A percentile compares a stretch with the other conserved stretches of the same genome.
Evolutionary conservation across 352 stramenopile genomes (phyloP).

Genomic region (Phytophthora idaei): DNA sequence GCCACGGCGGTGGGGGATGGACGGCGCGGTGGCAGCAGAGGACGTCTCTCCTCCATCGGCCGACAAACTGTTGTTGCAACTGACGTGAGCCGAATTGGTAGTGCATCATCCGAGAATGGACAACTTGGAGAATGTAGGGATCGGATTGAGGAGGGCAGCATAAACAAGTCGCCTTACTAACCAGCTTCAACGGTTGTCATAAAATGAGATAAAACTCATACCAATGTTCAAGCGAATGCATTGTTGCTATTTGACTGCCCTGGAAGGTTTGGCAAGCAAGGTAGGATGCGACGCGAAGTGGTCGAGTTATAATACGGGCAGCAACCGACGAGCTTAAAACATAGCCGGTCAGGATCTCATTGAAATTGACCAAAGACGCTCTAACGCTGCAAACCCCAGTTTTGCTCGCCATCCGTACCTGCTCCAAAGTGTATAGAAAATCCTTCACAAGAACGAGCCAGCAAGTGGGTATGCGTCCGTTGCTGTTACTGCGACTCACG

Average conservation of each 20-base stretch:
- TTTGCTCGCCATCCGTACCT: constrained; percentile 8
- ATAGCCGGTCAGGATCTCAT: background rate
- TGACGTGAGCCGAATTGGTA: background rate
- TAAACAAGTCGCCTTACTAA: background rate
- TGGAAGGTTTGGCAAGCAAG: no score
- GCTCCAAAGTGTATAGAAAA: background rate
- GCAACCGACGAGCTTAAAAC: no score
- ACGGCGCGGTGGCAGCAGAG: constrained; percentile 23
- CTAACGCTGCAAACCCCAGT: background rate
- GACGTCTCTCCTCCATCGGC: constrained; percentile 30
- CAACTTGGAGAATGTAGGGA: constrained; percentile 5
- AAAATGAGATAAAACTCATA: no score
- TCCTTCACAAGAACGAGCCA: constrained; percentile 1
- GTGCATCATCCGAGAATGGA: background rate
- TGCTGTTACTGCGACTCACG: constrained; percentile 13
- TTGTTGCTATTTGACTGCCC: background rate
- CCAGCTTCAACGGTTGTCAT: no score
- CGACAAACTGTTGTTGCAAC: constrained; percentile 1
- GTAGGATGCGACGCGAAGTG: no score
- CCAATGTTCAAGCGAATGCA: background rate
- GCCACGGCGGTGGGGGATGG: constrained; percentile 13
- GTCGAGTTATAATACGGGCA: no score
- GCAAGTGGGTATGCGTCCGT: constrained; percentile 8
- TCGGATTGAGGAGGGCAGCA: constrained; percentile 10
- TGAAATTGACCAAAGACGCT: background rate